Percentiles rank a stretch among this genome's conserved stretches.
Evolutionary conservation across 2,329 filamentous ascomycete genomes (phyloP).

Genomic region (Coniochaeta sp.): DNA sequence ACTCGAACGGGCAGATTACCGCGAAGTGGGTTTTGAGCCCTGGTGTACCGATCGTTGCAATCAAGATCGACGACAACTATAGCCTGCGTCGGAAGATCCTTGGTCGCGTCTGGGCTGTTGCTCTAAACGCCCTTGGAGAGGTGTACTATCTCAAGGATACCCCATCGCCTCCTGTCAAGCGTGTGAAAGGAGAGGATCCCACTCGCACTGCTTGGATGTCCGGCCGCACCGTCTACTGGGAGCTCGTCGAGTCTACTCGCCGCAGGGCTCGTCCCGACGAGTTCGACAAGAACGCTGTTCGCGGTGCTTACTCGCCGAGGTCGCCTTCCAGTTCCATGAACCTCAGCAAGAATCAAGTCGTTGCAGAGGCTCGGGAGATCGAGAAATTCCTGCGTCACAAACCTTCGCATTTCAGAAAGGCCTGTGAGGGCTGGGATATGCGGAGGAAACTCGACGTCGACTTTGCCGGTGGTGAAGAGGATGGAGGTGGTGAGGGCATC

Average conservation of each 20-base stretch:
- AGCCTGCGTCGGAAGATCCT: constrained; percentile 61
- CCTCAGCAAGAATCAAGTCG: constrained; percentile 61
- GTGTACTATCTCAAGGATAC: constrained; percentile 75
- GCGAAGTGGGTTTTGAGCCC: constrained; percentile 87
- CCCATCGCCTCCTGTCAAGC: constrained; percentile 48
- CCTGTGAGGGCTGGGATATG: constrained; percentile 90
- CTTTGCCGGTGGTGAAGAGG: constrained; percentile 75
- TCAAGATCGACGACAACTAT: constrained; percentile 79
- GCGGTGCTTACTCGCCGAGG: constrained; percentile 73
- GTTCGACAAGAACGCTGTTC: constrained; percentile 58
- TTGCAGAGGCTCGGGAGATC: constrained; percentile 74
- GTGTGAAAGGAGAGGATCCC: constrained; percentile 43
- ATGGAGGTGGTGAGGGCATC: constrained; percentile 68
- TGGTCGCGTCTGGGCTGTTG: constrained; percentile 80
- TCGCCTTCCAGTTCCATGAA: constrained; percentile 70
- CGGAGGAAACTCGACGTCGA: constrained; percentile 77
- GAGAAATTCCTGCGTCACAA: constrained; percentile 66
- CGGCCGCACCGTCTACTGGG: constrained; percentile 75
- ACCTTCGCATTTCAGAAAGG: constrained; percentile 70
- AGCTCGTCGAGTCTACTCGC: constrained; percentile 69
- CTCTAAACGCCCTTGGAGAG: constrained; percentile 89
- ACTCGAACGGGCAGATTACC: constrained; percentile 69
- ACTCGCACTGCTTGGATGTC: constrained; percentile 71
- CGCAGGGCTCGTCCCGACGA: constrained; percentile 67
- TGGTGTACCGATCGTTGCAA: constrained; percentile 81